A percentile compares a stretch with the other conserved stretches of the same genome.
Conservation (phyloP, 352 stramenopile species). For the Phytophthora colocasiae region DNA sequence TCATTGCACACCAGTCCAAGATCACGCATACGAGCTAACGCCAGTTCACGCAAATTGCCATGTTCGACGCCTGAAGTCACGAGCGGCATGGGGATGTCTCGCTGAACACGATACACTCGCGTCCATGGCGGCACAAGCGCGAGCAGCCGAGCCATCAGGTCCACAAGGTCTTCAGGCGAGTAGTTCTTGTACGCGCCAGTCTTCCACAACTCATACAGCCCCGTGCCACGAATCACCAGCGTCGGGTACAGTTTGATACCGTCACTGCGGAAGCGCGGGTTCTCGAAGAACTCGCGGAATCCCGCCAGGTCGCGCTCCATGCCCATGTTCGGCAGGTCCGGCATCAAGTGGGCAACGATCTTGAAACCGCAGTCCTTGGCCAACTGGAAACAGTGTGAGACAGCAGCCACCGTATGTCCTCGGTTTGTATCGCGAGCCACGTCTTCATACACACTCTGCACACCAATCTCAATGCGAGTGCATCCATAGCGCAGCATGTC, state of each 20-base stretch:
- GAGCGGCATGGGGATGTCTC: constrained; percentile 98
- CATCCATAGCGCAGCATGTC: constrained; percentile 98
- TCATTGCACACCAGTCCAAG: constrained; percentile 94
- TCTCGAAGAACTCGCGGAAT: constrained; percentile 98
- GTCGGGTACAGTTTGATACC: constrained; percentile 98
- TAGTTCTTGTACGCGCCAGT: constrained; percentile 94
- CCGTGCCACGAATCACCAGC: constrained; percentile 96
- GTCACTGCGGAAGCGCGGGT: constrained; percentile 94
- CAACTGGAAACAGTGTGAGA: constrained; percentile 77
- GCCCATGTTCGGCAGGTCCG: constrained; percentile 97
- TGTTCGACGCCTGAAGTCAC: constrained; percentile 97
- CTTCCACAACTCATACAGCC: constrained; percentile 98
- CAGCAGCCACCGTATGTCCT: constrained; percentile 95
- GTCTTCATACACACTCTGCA: constrained; percentile 97
- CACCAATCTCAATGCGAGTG: constrained; percentile 97
- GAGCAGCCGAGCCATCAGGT: constrained; percentile 94
- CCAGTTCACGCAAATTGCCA: constrained; percentile 95
- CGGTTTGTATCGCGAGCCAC: constrained; percentile 93
- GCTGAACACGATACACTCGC: constrained; percentile 96
- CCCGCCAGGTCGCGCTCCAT: constrained; percentile 95
- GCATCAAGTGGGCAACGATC: constrained; percentile 98
- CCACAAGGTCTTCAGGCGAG: constrained; percentile 82
- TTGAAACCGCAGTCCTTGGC: constrained; percentile 98
- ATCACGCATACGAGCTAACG: constrained; percentile 93
- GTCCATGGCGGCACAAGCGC: constrained; percentile 96